phyloP scores from a whole-genome alignment of 345 rosid species.

The Eucalyptus guilfoylei region DNA sequence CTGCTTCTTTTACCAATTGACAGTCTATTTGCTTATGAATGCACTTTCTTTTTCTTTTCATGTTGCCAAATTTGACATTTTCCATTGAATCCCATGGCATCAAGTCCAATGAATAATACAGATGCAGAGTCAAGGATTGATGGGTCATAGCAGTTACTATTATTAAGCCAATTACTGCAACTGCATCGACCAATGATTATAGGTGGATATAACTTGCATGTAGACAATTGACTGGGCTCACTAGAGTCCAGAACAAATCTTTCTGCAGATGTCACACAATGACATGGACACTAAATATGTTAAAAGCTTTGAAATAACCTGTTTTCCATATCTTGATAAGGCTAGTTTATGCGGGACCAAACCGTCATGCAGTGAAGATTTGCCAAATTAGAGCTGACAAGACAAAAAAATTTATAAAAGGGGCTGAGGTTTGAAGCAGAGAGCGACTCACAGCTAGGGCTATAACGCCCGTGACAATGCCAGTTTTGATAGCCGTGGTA shows the following conservation, averaged over 20 bases:
- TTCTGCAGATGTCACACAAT: not conserved
- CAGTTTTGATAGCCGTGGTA: conserved; percentile 45
- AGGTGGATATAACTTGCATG: not conserved
- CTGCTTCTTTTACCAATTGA: not conserved
- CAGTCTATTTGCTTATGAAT: not conserved
- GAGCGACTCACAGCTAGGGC: conserved; percentile 61
- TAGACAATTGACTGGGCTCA: not conserved
- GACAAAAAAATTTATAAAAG: too few relatives aligned
- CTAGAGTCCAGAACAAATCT: not conserved
- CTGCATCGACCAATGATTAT: not conserved
- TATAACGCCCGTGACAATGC: conserved; percentile 70
- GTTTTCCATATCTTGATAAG: not conserved
- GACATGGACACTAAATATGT: not conserved
- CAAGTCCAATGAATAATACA: not conserved
- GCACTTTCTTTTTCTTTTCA: not conserved
- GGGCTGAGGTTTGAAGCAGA: not conserved
- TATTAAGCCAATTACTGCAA: not conserved
- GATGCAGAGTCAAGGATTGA: not conserved
- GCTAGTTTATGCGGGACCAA: not conserved
- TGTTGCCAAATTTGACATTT: not conserved
- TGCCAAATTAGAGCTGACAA: not conserved
- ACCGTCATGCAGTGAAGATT: not conserved
- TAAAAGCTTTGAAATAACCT: not conserved
- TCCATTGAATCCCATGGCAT: not conserved
- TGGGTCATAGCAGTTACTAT: not conserved